Conservation (phyloP, 164 flowering plant species). For the Aristolochia californica region DNA sequence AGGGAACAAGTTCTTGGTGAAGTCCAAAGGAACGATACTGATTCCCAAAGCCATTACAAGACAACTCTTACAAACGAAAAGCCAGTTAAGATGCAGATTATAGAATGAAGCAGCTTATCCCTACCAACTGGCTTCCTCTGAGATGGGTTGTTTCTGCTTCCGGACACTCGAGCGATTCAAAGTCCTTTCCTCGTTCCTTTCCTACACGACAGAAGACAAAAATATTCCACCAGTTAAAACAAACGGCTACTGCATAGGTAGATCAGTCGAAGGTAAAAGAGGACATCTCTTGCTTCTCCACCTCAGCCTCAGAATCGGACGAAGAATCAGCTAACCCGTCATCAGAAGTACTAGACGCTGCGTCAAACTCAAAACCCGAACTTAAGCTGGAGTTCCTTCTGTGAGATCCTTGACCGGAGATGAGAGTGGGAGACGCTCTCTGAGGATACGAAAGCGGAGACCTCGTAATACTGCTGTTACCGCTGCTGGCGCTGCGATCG, state of each 20-base stretch:
- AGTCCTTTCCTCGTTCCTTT: constrained; percentile 29
- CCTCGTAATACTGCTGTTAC: constrained; percentile 14
- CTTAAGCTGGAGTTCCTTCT: constrained; percentile 7
- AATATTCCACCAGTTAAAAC: not conserved
- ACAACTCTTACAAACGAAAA: not conserved
- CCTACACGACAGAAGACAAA: constrained; percentile 39
- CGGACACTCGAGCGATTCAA: constrained; percentile 24
- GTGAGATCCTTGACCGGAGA: constrained; percentile 16
- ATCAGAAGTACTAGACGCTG: constrained; percentile 12
- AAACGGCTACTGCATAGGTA: constrained; percentile 20
- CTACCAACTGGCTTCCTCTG: constrained; percentile 41
- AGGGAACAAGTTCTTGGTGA: not conserved
- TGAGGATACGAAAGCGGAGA: constrained; percentile 35
- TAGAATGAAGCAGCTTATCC: not conserved
- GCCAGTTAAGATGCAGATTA: not conserved
- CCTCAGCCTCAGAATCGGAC: constrained; percentile 29
- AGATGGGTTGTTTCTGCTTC: constrained; percentile 25
- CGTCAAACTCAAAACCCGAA: constrained; percentile 20
- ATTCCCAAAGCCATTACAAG: not conserved
- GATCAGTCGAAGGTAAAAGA: constrained; percentile 22
- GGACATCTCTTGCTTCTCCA: constrained; percentile 4
- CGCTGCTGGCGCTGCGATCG: constrained; percentile 14
- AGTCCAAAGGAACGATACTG: constrained; percentile 2
- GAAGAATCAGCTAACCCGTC: constrained; percentile 15
- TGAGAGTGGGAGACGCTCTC: constrained; percentile 34